Evolutionary conservation across 1,284 basidiomycete species (phyloP).

Genomic region (Nidula niveotomentosa): DNA sequence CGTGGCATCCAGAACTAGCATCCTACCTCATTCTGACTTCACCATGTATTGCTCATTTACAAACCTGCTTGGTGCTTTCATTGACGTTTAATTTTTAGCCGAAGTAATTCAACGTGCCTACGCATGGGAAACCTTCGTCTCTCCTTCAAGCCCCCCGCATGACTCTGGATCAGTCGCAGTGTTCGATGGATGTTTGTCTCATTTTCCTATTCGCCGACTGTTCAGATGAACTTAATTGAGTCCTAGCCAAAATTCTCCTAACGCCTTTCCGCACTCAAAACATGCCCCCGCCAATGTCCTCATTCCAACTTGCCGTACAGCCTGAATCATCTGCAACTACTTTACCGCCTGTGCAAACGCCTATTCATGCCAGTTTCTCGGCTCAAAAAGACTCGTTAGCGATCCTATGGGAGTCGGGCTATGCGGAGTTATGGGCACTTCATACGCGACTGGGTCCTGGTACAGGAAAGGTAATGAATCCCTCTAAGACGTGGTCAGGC

Average conservation of each 20-base stretch:
- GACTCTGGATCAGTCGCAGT: constrained; percentile 90
- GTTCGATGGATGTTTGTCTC: constrained; percentile 80
- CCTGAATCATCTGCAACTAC: constrained; percentile 13
- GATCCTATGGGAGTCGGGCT: constrained; percentile 66
- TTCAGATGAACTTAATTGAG: constrained; percentile 3
- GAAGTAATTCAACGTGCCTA: constrained; percentile 67
- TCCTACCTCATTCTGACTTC: constrained; percentile 73
- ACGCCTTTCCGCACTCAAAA: constrained; percentile 95
- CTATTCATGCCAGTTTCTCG: constrained; percentile 71
- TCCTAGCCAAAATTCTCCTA: constrained; percentile 69
- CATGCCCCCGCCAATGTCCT: constrained; percentile 94
- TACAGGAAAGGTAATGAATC: constrained; percentile 64
- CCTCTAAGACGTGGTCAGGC: constrained; percentile 49
- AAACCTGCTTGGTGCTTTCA: background rate
- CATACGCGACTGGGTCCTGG: constrained; percentile 63
- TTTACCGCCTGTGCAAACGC: constrained; percentile 32
- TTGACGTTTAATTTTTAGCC: constrained; percentile 28
- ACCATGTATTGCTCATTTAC: constrained; percentile 38
- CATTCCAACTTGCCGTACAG: constrained; percentile 58
- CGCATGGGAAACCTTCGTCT: constrained; percentile 76
- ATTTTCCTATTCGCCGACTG: background rate
- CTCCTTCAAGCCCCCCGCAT: constrained; percentile 60
- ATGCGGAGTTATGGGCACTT: constrained; percentile 70
- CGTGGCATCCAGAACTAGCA: constrained; percentile 88
- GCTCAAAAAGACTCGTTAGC: constrained; percentile 59